A percentile compares a stretch with the other conserved stretches of the same genome.
Conservation (phyloP, 2,329 filamentous ascomycete species). For the Cytospora piceicola region DNA sequence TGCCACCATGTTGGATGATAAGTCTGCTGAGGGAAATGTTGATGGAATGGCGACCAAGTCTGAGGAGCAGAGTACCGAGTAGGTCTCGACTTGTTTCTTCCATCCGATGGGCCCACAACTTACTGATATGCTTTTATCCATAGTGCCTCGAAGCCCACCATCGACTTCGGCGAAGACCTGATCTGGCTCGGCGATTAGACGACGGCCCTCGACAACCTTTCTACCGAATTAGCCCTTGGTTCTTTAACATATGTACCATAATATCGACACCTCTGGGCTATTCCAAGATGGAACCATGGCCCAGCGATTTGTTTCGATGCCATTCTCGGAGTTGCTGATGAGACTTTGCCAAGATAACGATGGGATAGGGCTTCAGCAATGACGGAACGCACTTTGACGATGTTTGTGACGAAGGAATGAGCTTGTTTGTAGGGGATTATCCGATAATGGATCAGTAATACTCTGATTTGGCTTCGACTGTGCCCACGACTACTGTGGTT, state of each 20-base stretch:
- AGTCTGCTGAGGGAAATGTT: background rate
- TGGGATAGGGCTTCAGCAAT: background rate
- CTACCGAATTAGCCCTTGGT: background rate
- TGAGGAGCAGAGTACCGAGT: background rate
- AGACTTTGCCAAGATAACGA: background rate
- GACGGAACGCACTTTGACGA: background rate
- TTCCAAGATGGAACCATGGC: background rate
- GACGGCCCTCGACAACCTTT: background rate
- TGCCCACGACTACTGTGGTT: too few species aligned
- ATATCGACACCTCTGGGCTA: background rate
- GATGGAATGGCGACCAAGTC: background rate
- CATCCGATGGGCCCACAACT: background rate
- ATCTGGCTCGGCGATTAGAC: constrained; percentile 5
- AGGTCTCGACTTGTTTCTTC: background rate
- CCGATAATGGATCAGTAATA: too few species aligned
- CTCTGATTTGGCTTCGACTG: too few species aligned
- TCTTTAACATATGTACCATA: constrained; percentile 5
- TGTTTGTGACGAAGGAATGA: background rate
- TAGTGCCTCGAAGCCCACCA: background rate
- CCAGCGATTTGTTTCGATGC: background rate
- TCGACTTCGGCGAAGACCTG: constrained; percentile 13
- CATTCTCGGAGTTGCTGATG: background rate
- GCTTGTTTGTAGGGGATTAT: too few species aligned
- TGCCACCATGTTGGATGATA: background rate
- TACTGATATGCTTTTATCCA: background rate